Conservation (phyloP, 345 rosid genomes). For the Arabis alpina region DNA sequence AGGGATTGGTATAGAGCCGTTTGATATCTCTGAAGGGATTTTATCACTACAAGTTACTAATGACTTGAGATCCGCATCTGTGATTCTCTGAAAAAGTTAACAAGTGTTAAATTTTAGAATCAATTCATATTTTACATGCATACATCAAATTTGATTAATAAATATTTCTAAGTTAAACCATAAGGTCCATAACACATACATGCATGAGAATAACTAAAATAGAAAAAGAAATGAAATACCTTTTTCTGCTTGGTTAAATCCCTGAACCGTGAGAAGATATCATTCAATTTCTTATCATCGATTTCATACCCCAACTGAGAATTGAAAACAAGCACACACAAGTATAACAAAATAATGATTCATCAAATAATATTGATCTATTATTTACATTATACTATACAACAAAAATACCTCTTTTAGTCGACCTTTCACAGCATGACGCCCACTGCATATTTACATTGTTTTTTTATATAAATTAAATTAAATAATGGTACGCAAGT, state of each 20-base stretch:
- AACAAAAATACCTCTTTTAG: constrained; percentile 60
- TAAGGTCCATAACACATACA: neutral
- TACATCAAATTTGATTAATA: neutral
- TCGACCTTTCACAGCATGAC: constrained; percentile 78
- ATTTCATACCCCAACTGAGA: constrained; percentile 82
- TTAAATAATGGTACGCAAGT: neutral
- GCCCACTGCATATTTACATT: constrained; percentile 61
- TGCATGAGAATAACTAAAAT: neutral
- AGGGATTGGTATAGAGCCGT: constrained; percentile 12
- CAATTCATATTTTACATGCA: neutral
- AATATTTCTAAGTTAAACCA: neutral
- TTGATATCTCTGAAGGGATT: constrained; percentile 5
- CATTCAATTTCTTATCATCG: constrained; percentile 65
- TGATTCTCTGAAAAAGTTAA: constrained; percentile 33
- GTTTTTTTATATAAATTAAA: neutral
- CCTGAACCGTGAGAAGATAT: constrained; percentile 74
- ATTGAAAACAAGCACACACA: constrained; percentile 22
- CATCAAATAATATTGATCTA: neutral
- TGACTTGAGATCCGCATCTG: constrained; percentile 32
- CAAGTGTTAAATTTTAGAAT: constrained; percentile 1
- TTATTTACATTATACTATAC: too few relatives aligned
- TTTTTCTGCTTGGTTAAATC: constrained; percentile 83
- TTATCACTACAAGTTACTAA: constrained; percentile 19
- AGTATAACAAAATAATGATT: neutral
- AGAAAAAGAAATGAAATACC: constrained; percentile 40